Base-by-base conservation (phyloP, 2,329 filamentous ascomycete species). In the Talaromyces sp. region DNA sequence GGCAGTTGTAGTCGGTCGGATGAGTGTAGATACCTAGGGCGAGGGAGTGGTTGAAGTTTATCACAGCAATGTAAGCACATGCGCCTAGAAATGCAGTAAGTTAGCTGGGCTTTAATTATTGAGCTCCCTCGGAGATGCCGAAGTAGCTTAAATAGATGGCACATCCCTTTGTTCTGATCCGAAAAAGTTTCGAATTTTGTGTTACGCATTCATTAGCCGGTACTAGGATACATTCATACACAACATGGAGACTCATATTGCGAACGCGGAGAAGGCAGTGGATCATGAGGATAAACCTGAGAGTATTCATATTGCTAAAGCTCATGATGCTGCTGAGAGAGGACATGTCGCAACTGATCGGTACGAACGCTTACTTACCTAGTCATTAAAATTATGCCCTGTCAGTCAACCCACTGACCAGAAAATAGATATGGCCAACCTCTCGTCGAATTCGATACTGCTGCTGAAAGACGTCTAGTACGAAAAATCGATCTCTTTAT, bases 401-500 rank as follows among this genome's bases (percentile, higher is more conserved):
- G n/a, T n/a, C 8, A 13, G 11, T 36, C 29, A 15, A n/a, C 5
- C 10, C 10, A 1, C 58, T 61, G 59, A 58, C 64, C 68, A 10
- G 17, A 36, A 68, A 40, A 3, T 58, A 83, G 81, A 69, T 82
- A 85, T 72, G 84, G 84, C 22, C 74, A 80, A 31, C 72, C 84
- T 0, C 76, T 85, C 2, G 74, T 86, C 13, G 69, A 80, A n/a
- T 85, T 88, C 69, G 87, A 89, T 69, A 77, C 80, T 2, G 80
- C 76, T 31, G 86, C 84, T 1, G 89, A 90, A 72, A 74, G 81
- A 7, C 83, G 80, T 61, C 79, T 91, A 27, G 80, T 87, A 7
- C 76, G 78, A 71, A 91, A 91, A 74, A 87, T 91, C 58, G 89
- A 91, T 70, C 69, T 89, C 5, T 84, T 81, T 70, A 84, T 90